A percentile compares a stretch with the other conserved stretches of the same genome.
Conservation (phyloP, 1,284 basidiomycete genomes). For the Crucibulum cyathiforme region DNA sequence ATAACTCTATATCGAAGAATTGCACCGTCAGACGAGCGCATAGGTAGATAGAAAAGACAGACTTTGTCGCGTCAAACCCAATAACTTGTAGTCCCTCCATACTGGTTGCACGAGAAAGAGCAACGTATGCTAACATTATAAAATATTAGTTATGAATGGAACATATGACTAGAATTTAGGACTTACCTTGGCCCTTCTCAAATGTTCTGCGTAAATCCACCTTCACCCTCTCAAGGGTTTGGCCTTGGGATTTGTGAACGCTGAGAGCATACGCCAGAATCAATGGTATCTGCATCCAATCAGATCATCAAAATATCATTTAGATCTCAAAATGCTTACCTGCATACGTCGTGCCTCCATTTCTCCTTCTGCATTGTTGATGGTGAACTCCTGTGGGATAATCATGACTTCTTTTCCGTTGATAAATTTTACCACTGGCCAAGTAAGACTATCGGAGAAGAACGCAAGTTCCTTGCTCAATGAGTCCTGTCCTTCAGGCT, state of each 20-base stretch:
- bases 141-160: background rate
- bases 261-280: constrained; percentile 85
- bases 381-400: constrained; percentile 60
- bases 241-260: constrained; percentile 88
- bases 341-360: constrained; percentile 62
- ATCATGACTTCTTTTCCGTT: constrained; percentile 51
- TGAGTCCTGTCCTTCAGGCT: constrained; percentile 15
- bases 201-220: constrained; percentile 72
- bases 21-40: constrained; percentile 1
- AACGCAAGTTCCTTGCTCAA: constrained; percentile 2
- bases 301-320: background rate
- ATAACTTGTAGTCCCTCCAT: constrained; percentile 85
- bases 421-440: constrained; percentile 66
- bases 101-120: constrained; percentile 88
- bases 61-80: constrained; percentile 81
- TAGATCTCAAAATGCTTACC: constrained; percentile 33
- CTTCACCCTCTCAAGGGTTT: constrained; percentile 79
- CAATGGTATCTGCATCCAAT: constrained; percentile 65
- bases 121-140: constrained; percentile 80
- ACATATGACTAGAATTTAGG: constrained; percentile 33
- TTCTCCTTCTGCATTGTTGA: constrained; percentile 57
- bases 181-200: constrained; percentile 79
- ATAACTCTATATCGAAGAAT: constrained; percentile 38
- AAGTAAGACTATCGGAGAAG: constrained; percentile 31
- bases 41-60: constrained; percentile 18